Evolutionary conservation across 2,329 filamentous ascomycete species (phyloP), one percentile per base, ranked within the genome.

Genomic region (Sporothrix variecibatus): DNA sequence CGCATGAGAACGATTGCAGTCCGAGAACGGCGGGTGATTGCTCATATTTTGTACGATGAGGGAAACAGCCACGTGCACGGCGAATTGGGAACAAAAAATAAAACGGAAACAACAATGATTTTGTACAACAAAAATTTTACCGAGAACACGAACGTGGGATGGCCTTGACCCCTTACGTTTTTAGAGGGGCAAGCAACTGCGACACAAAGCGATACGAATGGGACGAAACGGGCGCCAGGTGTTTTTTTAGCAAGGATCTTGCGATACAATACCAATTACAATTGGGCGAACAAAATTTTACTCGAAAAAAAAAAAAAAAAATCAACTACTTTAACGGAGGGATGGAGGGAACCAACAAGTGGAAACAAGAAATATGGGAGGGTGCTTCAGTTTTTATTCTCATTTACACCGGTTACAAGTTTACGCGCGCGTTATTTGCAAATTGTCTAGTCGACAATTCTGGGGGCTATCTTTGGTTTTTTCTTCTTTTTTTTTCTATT

Each of bases 371-470:
- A 68, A 31, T n/a, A 12, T 20, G 17, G 46, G 64, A 3, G 40
- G 46, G 67, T 7, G 20, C n/a, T 23, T 23, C 38, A 56, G 43
- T 38, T 38, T 53, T 38, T 51, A 56, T 69, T 34, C 31, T 53
- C 67, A 69, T 69, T 69, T 69, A 69, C 67, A 69, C 67, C 67
- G 67, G 67, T 56, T 53, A n/a, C 46, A 51, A 34, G 28, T 38
- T 53, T 53, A 49, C 40, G 46, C 46, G 46, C 67, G 46, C 49
- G 31, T 69, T 69, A 17, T 53, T 69, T 53, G 15, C 28, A 51
- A 53, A 69, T 69, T 69, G 67, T 69, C 67, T 69, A 69, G 67
- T 69, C 67, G 67, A 53, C 67, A 69, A 69, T 69, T 56, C 15
- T 65, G 34, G 62, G 65, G 43, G 17, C 4, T 38, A 38, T 49